Percentiles rank a stretch among this genome's conserved stretches.
Conservation (phyloP, 306 rosid species). For the Boehmeria nivea region DNA sequence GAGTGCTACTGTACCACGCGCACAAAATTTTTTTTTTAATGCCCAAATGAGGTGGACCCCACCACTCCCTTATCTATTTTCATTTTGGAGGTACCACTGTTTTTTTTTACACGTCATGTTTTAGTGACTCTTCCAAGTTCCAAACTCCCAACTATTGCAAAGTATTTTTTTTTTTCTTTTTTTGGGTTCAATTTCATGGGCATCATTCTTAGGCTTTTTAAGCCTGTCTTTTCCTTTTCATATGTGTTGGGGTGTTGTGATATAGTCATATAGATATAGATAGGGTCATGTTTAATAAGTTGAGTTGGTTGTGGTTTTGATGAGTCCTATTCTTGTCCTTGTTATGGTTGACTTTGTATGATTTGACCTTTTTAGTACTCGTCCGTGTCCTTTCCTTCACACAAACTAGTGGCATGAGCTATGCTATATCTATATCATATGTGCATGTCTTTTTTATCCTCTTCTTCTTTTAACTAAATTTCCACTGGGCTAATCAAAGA, state of each 20-base stretch:
- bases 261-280: neutral
- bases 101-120: neutral
- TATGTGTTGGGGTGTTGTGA: neutral
- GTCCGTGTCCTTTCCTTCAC: neutral
- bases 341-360: conserved; percentile 19
- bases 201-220: conserved; percentile 2
- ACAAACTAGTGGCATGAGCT: neutral
- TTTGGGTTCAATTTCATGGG: neutral
- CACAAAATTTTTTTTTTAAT: conserved; percentile 23
- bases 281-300: conserved; percentile 7
- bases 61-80: conserved; percentile 24
- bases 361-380: neutral
- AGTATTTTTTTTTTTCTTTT: neutral
- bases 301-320: conserved; percentile 26
- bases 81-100: too few relatives aligned
- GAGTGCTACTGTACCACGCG: conserved; percentile 83
- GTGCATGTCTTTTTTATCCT: neutral
- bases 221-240: neutral
- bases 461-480: neutral
- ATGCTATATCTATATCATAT: neutral
- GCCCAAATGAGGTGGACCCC: conserved; percentile 35
- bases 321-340: conserved; percentile 29
- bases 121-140: conserved; percentile 4
- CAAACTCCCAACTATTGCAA: conserved; percentile 2
- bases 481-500: neutral